Percentiles rank a stretch among this genome's conserved stretches.
These are phyloP conservation scores for Phaseolus lunatus DNA, from an alignment of 306 rosid species.

Conservation along the genomic window DNA sequence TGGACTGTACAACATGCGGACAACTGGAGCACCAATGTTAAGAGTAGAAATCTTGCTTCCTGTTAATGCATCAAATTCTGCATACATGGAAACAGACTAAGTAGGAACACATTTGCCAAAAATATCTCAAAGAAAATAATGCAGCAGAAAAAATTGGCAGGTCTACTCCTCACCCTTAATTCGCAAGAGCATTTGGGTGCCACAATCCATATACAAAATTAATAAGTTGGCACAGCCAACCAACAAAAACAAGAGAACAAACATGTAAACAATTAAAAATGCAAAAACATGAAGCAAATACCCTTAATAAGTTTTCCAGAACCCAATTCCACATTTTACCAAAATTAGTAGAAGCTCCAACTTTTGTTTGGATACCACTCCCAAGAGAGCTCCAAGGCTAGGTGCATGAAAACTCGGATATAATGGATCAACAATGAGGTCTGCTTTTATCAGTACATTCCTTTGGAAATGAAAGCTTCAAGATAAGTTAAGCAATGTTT, in stretches of 20 bases:
- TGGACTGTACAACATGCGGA: slow-evolving; percentile 92
- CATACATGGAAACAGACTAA: slow-evolving; percentile 40
- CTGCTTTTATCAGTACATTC: background rate
- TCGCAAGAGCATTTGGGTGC: slow-evolving; percentile 24
- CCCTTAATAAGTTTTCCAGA: too few species aligned
- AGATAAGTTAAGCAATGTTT: slow-evolving; percentile 19
- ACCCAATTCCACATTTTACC: too few species aligned
- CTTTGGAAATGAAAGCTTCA: slow-evolving; percentile 27
- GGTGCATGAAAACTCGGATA: background rate
- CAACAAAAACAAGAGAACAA: too few species aligned
- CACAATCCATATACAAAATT: too few species aligned
- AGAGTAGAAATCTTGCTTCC: slow-evolving; percentile 92
- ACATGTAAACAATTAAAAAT: too few species aligned
- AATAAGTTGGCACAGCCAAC: too few species aligned
- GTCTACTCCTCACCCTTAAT: slow-evolving; percentile 30
- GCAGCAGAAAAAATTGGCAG: slow-evolving; percentile 3
- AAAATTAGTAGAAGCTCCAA: too few species aligned
- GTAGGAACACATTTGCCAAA: slow-evolving; percentile 26
- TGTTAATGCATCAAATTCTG: slow-evolving; percentile 94
- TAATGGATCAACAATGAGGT: slow-evolving; percentile 5
- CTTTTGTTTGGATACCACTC: too few species aligned
- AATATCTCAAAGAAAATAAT: slow-evolving; percentile 10
- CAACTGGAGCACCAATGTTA: slow-evolving; percentile 90
- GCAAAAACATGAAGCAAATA: too few species aligned
- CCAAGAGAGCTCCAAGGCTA: too few species aligned